Evolutionary conservation across 352 stramenopile species (phyloP).

Genomic region (Globisporangium heterothallicum): DNA sequence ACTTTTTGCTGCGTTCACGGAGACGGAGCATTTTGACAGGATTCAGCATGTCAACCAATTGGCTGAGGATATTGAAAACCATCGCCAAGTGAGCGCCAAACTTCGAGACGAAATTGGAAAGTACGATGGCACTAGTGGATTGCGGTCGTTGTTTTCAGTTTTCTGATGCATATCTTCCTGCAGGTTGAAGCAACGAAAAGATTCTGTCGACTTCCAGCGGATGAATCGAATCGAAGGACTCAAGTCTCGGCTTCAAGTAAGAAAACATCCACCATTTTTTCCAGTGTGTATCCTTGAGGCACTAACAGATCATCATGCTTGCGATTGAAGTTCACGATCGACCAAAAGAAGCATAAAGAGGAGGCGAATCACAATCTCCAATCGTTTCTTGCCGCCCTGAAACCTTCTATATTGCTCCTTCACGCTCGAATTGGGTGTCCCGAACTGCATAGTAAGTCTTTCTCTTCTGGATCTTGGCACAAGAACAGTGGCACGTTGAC

Average conservation of each 20-base stretch:
- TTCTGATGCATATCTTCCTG: neutral
- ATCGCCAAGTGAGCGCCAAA: slow-evolving; percentile 58
- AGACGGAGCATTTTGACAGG: slow-evolving; percentile 74
- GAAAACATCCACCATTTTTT: neutral
- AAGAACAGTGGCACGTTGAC: neutral
- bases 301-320: slow-evolving; percentile 10
- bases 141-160: neutral
- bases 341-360: slow-evolving; percentile 76
- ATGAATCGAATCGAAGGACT: slow-evolving; percentile 73
- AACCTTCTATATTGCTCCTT: slow-evolving; percentile 51
- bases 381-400: slow-evolving; percentile 53
- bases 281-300: neutral
- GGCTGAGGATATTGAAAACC: slow-evolving; percentile 75
- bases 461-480: neutral
- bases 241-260: slow-evolving; percentile 47
- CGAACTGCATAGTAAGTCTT: slow-evolving; percentile 47
- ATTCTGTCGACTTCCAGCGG: slow-evolving; percentile 71
- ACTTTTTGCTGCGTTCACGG: slow-evolving; percentile 18
- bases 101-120: slow-evolving; percentile 76
- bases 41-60: slow-evolving; percentile 82
- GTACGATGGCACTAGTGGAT: slow-evolving; percentile 32
- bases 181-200: slow-evolving; percentile 78
- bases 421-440: slow-evolving; percentile 70
- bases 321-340: slow-evolving; percentile 31
- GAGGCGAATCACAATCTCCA: slow-evolving; percentile 67